Base-by-base conservation (phyloP, 306 rosid genomes). In the Ormosia semicastrata region DNA sequence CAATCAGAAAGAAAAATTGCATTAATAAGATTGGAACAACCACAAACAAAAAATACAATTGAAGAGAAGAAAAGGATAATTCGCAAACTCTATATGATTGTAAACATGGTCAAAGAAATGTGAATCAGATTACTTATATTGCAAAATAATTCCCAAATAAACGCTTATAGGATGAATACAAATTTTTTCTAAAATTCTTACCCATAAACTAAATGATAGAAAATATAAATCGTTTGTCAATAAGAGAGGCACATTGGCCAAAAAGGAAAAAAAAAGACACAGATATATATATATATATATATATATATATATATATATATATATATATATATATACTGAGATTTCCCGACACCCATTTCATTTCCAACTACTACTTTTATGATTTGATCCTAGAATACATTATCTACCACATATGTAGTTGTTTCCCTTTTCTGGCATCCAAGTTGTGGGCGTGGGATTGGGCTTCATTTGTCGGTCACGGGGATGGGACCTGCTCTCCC, bases 311-410 rank as follows among this genome's bases (percentile, higher is more conserved):
- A n/a, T n/a, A n/a, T n/a, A n/a, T n/a, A n/a, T n/a, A n/a, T n/a
- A n/a, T n/a, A n/a, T n/a, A n/a, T n/a, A 41, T 8, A 60, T 17
- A 71, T 8, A 47, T 29, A 30, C 40, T 46, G 7, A 56, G 17
- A 57, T 24, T 54, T 54, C 33, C 24, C 2, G 30, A 4, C 30
- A 75, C 44, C 12, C 5, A 18, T 71, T 80, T 80, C 53, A 49
- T 37, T 69, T 34, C 54, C 64, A 70, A 58, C 58, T 33, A 60
- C 71, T 30, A n/a, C 71, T 69, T 69, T 70, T 47, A 62, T 81
- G 84, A 81, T 72, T 81, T 72, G 74, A 81, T 81, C 44, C n/a
- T 18, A 72, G 73, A 72, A 62, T 62, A 52, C 24, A 49, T 29
- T 29, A 80, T 49, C 56, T 24, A 72, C 79, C 79, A 73, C 58